These are phyloP conservation scores for Ustanciosporium gigantosporum DNA, from an alignment of 1,284 basidiomycete species.

Conservation along the genomic window DNA sequence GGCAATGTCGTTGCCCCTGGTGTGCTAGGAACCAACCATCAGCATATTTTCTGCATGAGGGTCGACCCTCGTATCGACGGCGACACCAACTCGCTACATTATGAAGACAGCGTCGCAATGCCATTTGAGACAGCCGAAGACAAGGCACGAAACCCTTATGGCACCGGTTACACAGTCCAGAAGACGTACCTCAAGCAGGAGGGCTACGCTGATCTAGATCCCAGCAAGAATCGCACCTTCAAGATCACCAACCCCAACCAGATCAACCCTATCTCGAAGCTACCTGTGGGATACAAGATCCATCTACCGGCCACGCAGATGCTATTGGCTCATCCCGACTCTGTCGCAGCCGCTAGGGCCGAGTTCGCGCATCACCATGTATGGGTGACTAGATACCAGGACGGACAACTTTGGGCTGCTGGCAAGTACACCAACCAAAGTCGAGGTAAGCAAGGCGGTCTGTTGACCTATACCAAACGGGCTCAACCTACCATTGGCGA, in stretches of 20 bases:
- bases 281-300: conserved; percentile 73
- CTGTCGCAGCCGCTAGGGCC: conserved; percentile 77
- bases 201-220: conserved; percentile 20
- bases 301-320: conserved; percentile 69
- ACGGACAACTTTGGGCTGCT: conserved; percentile 78
- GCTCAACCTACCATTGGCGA: conserved; percentile 53
- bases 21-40: conserved; percentile 86
- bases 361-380: conserved; percentile 75
- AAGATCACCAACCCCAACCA: conserved; percentile 62
- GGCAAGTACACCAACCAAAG: conserved; percentile 85
- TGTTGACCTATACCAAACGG: conserved; percentile 71
- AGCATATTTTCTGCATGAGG: conserved; percentile 78
- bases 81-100: conserved; percentile 72
- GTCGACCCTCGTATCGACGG: conserved; percentile 94
- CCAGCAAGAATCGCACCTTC: conserved; percentile 46
- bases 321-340: conserved; percentile 72
- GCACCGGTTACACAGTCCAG: conserved; percentile 58
- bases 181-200: conserved; percentile 56
- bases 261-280: conserved; percentile 64
- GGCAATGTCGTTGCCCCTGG: conserved; percentile 81
- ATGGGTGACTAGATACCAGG: conserved; percentile 71
- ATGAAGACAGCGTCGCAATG: conserved; percentile 60
- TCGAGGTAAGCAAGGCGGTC: conserved; percentile 65
- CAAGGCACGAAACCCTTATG: conserved; percentile 60
- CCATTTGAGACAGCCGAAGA: conserved; percentile 60